Evolutionary conservation across 1,284 basidiomycete species (phyloP).

Genomic region (Marasmius sp.): DNA sequence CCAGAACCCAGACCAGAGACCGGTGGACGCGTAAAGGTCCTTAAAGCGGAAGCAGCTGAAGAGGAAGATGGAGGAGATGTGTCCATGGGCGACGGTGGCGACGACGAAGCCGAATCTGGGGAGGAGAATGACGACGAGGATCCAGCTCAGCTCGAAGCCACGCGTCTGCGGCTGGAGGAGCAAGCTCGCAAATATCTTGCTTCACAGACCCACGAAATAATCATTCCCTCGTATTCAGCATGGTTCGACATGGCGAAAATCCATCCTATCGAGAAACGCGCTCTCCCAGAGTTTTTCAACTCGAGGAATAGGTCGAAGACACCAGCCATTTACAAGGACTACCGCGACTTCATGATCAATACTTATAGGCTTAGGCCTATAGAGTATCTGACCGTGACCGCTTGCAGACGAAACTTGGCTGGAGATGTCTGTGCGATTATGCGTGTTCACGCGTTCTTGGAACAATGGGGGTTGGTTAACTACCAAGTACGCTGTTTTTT

Average conservation of each 20-base stretch:
- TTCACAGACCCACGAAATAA: conserved; percentile 94
- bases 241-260: conserved; percentile 98
- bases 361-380: conserved; percentile 93
- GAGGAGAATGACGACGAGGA: conserved; percentile 79
- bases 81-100: conserved; percentile 70
- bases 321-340: conserved; percentile 97
- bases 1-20: conserved; percentile 45
- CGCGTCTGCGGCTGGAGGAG: conserved; percentile 76
- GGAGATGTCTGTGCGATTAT: conserved; percentile 99
- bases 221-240: conserved; percentile 95
- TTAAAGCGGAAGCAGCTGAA: conserved; percentile 58
- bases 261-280: conserved; percentile 89
- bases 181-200: conserved; percentile 94
- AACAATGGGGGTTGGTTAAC: conserved; percentile 99
- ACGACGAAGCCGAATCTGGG: conserved; percentile 69
- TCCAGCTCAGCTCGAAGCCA: conserved; percentile 77
- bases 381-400: conserved; percentile 98
- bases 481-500: conserved; percentile 74
- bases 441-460: conserved; percentile 97
- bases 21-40: conserved; percentile 48
- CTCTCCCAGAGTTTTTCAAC: conserved; percentile 98
- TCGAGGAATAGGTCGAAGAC: conserved; percentile 94
- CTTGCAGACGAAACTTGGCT: conserved; percentile 92
- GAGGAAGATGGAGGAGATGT: conserved; percentile 67
- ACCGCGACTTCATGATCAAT: conserved; percentile 99